Base-by-base conservation (phyloP, 441 rosid species). In the Pelargonium australe region DNA sequence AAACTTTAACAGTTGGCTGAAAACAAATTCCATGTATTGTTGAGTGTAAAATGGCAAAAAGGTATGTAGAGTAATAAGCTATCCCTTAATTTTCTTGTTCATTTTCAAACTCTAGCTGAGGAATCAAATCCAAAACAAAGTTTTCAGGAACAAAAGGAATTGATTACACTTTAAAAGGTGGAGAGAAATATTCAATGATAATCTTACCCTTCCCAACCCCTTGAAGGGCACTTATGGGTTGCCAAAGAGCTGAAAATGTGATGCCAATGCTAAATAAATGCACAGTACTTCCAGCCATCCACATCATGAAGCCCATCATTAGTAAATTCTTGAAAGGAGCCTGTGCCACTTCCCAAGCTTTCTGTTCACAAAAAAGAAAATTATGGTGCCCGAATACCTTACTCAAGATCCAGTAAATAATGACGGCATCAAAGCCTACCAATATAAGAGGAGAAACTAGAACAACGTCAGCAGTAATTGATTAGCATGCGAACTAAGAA, bases 241-340 rank as follows among this genome's bases (percentile, higher is more conserved):
- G 99, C 97, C 97, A 95, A 67, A 95, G 97, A 76, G 97, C 99
- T 6, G 99, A 95, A 80, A 95, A 90, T 0, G 97, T 92, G 64
- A 95, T 95, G 62, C 99, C 99, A 74, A 95, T 95, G 82, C 99
- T 95, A 76, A 95, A 95, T 6, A 95, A 90, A 83, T 95, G 99
- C 68, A 92, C 99, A 0, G 98, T 90, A 70, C 86, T 95, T 67
- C 99, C 99, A 77, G 99, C 97, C 99, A 95, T 95, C 99, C 99
- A 95, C 99, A 95, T 95, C 99, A 95, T 95, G 79, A 95, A 95
- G 7, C 99, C 99, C 99, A 95, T 95, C 99, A 95, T 95, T 76
- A 95, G 68, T 86, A 95, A 84, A 79, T 92, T 95, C 88, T 89
- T 95, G 79, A 95, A 88, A 0, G 99, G 99, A 9, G 93, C 94